These are phyloP conservation scores for Toxoplasma gondii DNA, from an alignment of 169 alveolate species.

Conservation along the genomic window DNA sequence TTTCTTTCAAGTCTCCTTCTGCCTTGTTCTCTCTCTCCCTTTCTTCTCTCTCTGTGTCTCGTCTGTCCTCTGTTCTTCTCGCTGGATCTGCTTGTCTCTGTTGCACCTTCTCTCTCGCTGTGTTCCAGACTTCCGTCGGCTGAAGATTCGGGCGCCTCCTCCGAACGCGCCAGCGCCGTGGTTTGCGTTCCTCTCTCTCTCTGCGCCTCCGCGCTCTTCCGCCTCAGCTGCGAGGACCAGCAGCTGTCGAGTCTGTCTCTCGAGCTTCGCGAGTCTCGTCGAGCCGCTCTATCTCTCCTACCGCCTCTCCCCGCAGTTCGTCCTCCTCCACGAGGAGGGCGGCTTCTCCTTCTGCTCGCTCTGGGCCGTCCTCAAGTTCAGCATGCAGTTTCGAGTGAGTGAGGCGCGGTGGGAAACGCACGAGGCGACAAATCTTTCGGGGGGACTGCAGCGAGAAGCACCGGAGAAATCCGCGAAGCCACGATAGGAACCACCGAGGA, in stretches of 20 bases:
- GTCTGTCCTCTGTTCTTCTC: too few relatives aligned
- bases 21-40: too few relatives aligned
- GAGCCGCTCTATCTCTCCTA: slow-evolving; percentile 58
- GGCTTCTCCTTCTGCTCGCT: slow-evolving; percentile 48
- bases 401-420: neutral
- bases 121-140: slow-evolving; percentile 59
- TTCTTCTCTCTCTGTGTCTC: too few relatives aligned
- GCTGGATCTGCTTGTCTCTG: too few relatives aligned
- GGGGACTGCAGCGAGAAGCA: too few relatives aligned
- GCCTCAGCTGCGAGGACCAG: neutral
- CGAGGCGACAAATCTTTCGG: too few relatives aligned
- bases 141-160: slow-evolving; percentile 39
- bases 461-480: too few relatives aligned
- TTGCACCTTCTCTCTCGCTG: too few relatives aligned
- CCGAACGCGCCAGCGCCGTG: neutral
- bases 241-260: slow-evolving; percentile 46
- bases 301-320: slow-evolving; percentile 58
- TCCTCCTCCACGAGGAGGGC: slow-evolving; percentile 59
- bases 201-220: neutral
- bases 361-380: slow-evolving; percentile 50
- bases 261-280: slow-evolving; percentile 52
- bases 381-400: slow-evolving; percentile 55
- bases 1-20: too few relatives aligned
- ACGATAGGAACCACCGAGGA: too few relatives aligned
- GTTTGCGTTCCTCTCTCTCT: slow-evolving; percentile 33